Evolutionary conservation across 768 basidiomycete species (phyloP).

Genomic region (Mycena latifolia): DNA sequence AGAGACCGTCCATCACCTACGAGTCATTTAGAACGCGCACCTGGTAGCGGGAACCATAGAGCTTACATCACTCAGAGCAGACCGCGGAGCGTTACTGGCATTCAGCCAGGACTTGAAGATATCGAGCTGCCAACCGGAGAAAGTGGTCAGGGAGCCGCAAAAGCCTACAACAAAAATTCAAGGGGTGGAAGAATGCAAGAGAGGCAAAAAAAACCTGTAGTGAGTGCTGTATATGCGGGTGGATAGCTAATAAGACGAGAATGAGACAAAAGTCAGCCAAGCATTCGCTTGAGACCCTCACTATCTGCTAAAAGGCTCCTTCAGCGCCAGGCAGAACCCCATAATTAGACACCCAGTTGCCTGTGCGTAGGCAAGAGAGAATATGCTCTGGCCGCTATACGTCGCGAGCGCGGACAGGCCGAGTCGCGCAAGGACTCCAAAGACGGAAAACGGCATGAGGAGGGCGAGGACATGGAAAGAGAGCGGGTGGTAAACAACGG

Average conservation of each 20-base stretch:
- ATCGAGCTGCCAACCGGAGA: constrained; percentile 95
- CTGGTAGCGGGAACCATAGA: constrained; percentile 6
- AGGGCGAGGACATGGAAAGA: constrained; percentile 76
- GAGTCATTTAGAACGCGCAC: constrained; percentile 20
- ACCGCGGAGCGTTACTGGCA: constrained; percentile 61
- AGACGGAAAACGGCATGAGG: constrained; percentile 84
- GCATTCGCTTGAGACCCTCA: constrained; percentile 53
- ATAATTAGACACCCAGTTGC: constrained; percentile 92
- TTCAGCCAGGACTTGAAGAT: constrained; percentile 91
- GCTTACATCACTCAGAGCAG: constrained; percentile 81
- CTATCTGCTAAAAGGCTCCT: constrained; percentile 81
- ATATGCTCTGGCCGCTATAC: constrained; percentile 83
- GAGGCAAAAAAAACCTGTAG: constrained; percentile 70
- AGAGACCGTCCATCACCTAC: constrained; percentile 90
- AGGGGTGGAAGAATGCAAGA: background rate
- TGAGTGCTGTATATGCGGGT: constrained; percentile 88
- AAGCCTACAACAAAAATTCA: constrained; percentile 71
- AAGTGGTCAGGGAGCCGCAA: constrained; percentile 96
- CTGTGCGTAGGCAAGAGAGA: constrained; percentile 88
- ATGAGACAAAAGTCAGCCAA: constrained; percentile 1
- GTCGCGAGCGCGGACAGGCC: constrained; percentile 81
- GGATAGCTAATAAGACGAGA: constrained; percentile 72
- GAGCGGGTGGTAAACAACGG: constrained; percentile 61
- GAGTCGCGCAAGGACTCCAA: constrained; percentile 87
- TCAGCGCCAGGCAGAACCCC: constrained; percentile 82